Base-by-base conservation (phyloP, 306 rosid species). In the Alnus rubra region DNA sequence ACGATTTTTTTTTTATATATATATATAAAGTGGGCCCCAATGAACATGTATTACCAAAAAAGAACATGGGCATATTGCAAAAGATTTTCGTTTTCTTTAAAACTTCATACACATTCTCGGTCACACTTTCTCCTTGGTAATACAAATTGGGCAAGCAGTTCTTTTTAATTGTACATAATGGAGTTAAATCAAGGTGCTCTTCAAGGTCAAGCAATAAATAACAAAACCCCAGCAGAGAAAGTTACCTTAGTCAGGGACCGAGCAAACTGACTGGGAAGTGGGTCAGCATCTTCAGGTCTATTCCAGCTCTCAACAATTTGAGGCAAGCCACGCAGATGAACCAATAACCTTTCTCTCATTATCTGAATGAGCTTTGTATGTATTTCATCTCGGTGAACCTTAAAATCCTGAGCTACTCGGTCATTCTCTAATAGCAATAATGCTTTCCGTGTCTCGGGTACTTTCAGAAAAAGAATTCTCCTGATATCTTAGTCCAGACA, bases 241-340 rank as follows among this genome's bases (percentile, higher is more conserved):
- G 62, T 82, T 80, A 91, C 99, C 98, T 96, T 96, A 12, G 98
- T 91, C 82, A 96, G 97, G 81, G 98, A 93, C 78, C 98, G 92
- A 50, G 98, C 97, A 82, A 96, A 96, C 69, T 87, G 99, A 86
- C 99, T 96, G 53, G 98, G 93, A 88, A 91, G 99, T 74, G 94
- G 87, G 63, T 93, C 98, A 78, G 87, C 82, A 73, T 91, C 98
- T 86, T 90, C 97, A 71, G 94, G 90, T 85, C 96, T 96, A 84
- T 91, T 96, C 99, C 99, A 96, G 79, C 94, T 81, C 90, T 96
- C 99, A 75, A 96, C 97, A 80, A 96, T 91, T 82, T 93, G 97
- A 73, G 98, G 96, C 87, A 96, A 82, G 78, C 94, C 90, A 37
- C 99, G 97, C 44, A 96, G 78, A 89, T 93, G 98, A 73, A 91